A percentile compares a stretch with the other conserved stretches of the same genome.
These are phyloP conservation scores for Diaporthe ampelina DNA, from an alignment of 2,329 filamentous ascomycete species.

Conservation along the genomic window DNA sequence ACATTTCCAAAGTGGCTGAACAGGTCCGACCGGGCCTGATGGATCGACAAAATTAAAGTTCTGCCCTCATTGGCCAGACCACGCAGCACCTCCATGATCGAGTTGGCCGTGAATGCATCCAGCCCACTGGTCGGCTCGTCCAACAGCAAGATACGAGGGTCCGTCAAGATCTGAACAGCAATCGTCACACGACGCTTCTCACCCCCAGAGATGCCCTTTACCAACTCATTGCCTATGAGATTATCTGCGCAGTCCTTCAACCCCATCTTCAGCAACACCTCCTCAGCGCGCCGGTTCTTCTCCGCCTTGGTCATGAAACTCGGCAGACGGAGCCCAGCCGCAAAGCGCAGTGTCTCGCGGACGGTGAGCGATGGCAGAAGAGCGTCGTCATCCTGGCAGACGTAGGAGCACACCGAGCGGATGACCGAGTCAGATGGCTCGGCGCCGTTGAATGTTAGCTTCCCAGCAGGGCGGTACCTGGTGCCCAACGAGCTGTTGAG, in stretches of 20 bases:
- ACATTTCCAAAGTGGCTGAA: slow-evolving; percentile 81
- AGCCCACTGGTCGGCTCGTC: slow-evolving; percentile 84
- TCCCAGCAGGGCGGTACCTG: slow-evolving; percentile 72
- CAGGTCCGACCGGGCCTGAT: slow-evolving; percentile 81
- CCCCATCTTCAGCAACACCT: slow-evolving; percentile 81
- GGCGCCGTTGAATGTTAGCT: slow-evolving; percentile 78
- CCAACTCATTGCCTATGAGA: slow-evolving; percentile 77
- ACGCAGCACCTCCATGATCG: slow-evolving; percentile 80
- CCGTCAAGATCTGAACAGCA: slow-evolving; percentile 82
- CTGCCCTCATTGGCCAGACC: slow-evolving; percentile 80
- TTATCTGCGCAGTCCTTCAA: slow-evolving; percentile 84
- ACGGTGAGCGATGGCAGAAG: slow-evolving; percentile 82
- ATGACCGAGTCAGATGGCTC: slow-evolving; percentile 77
- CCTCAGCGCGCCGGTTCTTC: slow-evolving; percentile 77
- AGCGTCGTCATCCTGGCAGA: slow-evolving; percentile 84
- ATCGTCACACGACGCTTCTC: slow-evolving; percentile 85
- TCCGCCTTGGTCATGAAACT: slow-evolving; percentile 78
- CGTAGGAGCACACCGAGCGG: slow-evolving; percentile 80
- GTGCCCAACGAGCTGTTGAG: slow-evolving; percentile 73
- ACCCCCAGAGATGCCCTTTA: slow-evolving; percentile 85
- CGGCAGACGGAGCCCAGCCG: slow-evolving; percentile 79
- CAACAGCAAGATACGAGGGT: slow-evolving; percentile 79
- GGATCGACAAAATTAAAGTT: slow-evolving; percentile 82
- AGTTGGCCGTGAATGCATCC: slow-evolving; percentile 83
- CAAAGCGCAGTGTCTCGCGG: slow-evolving; percentile 79